These are phyloP conservation scores for Colletotrichum orchidophilum DNA, from an alignment of 2,329 filamentous ascomycete species.

Conservation along the genomic window DNA sequence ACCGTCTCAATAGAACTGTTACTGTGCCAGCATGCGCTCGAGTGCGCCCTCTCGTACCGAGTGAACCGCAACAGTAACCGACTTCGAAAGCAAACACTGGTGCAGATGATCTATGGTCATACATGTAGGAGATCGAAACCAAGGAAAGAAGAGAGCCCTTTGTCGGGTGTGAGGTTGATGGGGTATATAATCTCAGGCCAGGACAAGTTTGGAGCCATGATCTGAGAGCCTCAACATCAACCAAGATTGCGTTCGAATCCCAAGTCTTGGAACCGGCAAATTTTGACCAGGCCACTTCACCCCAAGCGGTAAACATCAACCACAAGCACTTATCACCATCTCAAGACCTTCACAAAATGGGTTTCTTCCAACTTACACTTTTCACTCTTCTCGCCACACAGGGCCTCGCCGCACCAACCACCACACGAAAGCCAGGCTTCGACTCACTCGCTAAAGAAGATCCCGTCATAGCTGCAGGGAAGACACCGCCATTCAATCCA, in stretches of 20 bases:
- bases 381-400: slow-evolving; percentile 24
- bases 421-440: neutral
- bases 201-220: neutral
- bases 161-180: neutral
- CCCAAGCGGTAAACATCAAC: neutral
- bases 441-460: neutral
- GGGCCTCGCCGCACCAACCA: neutral
- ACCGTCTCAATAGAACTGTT: neutral
- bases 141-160: neutral
- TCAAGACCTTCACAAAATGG: neutral
- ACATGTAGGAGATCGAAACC: neutral
- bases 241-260: neutral
- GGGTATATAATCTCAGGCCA: neutral
- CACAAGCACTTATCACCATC: neutral
- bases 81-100: neutral
- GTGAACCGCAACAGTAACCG: neutral
- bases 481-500: slow-evolving; percentile 13
- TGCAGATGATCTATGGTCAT: neutral
- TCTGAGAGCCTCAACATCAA: neutral
- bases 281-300: neutral
- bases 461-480: slow-evolving; percentile 25
- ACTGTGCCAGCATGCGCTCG: neutral
- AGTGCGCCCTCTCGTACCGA: neutral
- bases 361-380: neutral
- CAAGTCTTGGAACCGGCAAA: neutral